Evolutionary conservation across 2,329 filamentous ascomycete genomes (phyloP), one percentile per base, ranked within the genome.

Genomic region (Plenodomus tracheiphilus): DNA sequence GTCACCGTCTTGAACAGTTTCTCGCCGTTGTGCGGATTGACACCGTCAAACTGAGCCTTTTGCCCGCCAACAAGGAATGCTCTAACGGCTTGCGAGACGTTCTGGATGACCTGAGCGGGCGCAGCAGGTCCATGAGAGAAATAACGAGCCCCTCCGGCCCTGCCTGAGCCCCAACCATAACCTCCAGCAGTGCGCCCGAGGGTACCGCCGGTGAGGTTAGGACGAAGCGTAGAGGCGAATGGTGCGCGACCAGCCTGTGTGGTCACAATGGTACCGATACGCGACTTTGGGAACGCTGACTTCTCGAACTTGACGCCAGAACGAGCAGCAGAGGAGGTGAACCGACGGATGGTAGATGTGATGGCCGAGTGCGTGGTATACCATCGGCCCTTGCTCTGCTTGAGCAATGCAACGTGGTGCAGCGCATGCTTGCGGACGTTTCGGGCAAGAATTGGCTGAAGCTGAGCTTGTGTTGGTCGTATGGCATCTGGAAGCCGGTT

Each of bases 41-140:
- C 71, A 11, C 93, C 93, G 69, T 96, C 89, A 62, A 92, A 97
- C 49, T 89, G 88, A 9, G 88, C 86, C 71, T 92, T 94, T 65
- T 96, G 85, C 0, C 94, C 94, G 0, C 89, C 91, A n/a, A 96
- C 80, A 75, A 90, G 87, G 74, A 99, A 97, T 11, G 91, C 92
- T 45, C 94, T 85, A 65, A 97, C 86, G 4, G 91, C 94, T 61
- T 91, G 86, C 11, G 91, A 96, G n/a, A 97, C 93, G 73, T 96
- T 96, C 72, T 94, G 88, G 43, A 97, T 84, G 39, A 97, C 91
- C 71, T 97, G 90, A 1, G 92, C 91, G 34, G 91, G 91, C 7
- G 87, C 84, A 9, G 89, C 87, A 1, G 93, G 91, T 1, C 85
- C 84, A 74, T 97, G 92, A 1, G 91, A 95, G 75, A 97, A 97